Evolutionary conservation across 2,329 filamentous ascomycete species (phyloP).

Genomic region (Aspergillus costaricaensis): DNA sequence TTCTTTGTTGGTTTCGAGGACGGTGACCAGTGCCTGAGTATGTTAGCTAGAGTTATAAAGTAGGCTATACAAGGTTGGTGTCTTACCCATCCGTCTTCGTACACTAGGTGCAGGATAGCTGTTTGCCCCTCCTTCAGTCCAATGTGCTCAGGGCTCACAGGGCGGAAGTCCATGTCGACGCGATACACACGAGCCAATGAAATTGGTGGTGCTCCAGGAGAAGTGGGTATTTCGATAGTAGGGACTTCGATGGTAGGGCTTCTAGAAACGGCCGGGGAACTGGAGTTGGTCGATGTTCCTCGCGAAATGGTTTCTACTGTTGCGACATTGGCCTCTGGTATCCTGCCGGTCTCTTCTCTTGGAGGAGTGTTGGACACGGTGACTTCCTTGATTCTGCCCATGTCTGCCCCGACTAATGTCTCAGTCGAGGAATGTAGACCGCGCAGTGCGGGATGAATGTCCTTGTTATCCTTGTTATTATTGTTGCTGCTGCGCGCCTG

Average conservation of each 20-base stretch:
- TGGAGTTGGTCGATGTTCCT: neutral
- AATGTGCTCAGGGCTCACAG: constrained; percentile 5
- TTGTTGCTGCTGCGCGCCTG: neutral
- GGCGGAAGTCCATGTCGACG: constrained; percentile 2
- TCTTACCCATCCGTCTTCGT: constrained; percentile 10
- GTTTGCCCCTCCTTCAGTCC: constrained; percentile 5
- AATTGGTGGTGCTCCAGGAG: neutral
- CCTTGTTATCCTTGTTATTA: neutral
- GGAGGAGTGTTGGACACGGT: constrained; percentile 1
- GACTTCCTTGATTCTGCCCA: constrained; percentile 2
- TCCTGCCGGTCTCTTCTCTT: neutral
- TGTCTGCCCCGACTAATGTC: constrained; percentile 3
- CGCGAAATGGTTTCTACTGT: neutral
- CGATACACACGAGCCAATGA: constrained; percentile 2
- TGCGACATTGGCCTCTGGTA: constrained; percentile 5
- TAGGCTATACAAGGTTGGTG: neutral
- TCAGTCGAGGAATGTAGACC: constrained; percentile 1
- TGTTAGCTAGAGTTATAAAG: neutral
- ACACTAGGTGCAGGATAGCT: constrained; percentile 4
- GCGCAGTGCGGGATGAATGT: neutral
- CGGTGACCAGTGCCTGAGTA: neutral
- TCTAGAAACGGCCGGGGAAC: neutral
- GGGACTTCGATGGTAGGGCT: constrained; percentile 1
- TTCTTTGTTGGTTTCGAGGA: constrained; percentile 3
- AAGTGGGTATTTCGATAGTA: constrained; percentile 1